These are phyloP conservation scores for Clonostachys byssicola DNA, from an alignment of 2,329 filamentous ascomycete species.

Conservation along the genomic window DNA sequence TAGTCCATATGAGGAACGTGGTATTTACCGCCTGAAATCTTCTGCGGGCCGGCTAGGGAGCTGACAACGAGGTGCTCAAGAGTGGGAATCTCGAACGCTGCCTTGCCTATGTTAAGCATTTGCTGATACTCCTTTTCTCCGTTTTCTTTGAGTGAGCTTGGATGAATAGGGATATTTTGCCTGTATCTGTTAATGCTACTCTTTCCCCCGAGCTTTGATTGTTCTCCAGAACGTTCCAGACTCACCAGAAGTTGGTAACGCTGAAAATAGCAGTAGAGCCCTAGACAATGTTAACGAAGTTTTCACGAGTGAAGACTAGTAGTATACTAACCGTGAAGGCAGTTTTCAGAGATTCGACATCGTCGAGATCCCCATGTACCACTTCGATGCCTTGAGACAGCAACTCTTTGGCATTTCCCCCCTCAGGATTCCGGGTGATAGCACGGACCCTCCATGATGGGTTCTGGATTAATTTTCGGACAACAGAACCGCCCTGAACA, in stretches of 20 bases:
- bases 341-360: no score
- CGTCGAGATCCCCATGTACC: no score
- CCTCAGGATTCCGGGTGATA: neutral
- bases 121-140: neutral
- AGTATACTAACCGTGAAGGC: no score
- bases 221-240: no score
- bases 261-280: no score
- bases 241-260: no score
- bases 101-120: neutral
- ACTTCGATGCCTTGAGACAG: neutral
- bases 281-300: no score
- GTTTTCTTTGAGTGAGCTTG: no score
- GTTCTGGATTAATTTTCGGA: neutral
- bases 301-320: no score
- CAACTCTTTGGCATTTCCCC: neutral
- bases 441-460: neutral
- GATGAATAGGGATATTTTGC: no score
- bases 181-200: no score
- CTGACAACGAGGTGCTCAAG: neutral
- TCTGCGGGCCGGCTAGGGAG: neutral
- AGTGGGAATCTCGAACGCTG: neutral
- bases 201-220: no score
- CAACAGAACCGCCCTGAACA: neutral
- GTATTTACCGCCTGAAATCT: neutral
- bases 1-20: neutral